Evolutionary conservation across 2,329 filamentous ascomycete species (phyloP).

Genomic region (Calonectria pseudoreteaudii): DNA sequence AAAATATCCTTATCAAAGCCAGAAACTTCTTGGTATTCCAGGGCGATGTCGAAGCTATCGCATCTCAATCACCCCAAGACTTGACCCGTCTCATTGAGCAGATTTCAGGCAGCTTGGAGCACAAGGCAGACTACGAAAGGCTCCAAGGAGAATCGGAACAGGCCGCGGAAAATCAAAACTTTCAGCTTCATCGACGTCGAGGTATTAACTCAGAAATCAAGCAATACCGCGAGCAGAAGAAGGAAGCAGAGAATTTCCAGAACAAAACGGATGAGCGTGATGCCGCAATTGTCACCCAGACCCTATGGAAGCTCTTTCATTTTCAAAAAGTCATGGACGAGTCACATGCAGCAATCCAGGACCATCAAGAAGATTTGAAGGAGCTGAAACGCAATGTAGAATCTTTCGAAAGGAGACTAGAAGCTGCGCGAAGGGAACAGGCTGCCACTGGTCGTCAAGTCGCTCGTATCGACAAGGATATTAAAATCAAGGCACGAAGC

Average conservation of each 20-base stretch:
- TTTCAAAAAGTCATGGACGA: slow-evolving; percentile 95
- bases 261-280: slow-evolving; percentile 92
- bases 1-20: slow-evolving; percentile 98
- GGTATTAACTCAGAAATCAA: slow-evolving; percentile 98
- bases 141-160: slow-evolving; percentile 89
- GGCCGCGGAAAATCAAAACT: slow-evolving; percentile 87
- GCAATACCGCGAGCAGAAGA: slow-evolving; percentile 96
- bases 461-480: slow-evolving; percentile 83
- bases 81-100: slow-evolving; percentile 95
- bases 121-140: slow-evolving; percentile 92
- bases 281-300: slow-evolving; percentile 90
- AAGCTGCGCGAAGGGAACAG: slow-evolving; percentile 87
- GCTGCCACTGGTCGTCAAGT: slow-evolving; percentile 81
- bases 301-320: slow-evolving; percentile 96
- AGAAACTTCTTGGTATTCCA: slow-evolving; percentile 99
- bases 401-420: slow-evolving; percentile 82
- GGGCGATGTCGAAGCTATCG: slow-evolving; percentile 96
- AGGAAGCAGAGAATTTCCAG: slow-evolving; percentile 93
- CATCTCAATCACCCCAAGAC: slow-evolving; percentile 93
- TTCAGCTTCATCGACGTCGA: slow-evolving; percentile 88
- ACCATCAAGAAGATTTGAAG: slow-evolving; percentile 94
- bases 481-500: slow-evolving; percentile 86
- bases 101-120: slow-evolving; percentile 95
- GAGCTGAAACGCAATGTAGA: slow-evolving; percentile 91
- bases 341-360: slow-evolving; percentile 89